Conservation (phyloP, 768 basidiomycete species). For the Arthromyces matolae region DNA sequence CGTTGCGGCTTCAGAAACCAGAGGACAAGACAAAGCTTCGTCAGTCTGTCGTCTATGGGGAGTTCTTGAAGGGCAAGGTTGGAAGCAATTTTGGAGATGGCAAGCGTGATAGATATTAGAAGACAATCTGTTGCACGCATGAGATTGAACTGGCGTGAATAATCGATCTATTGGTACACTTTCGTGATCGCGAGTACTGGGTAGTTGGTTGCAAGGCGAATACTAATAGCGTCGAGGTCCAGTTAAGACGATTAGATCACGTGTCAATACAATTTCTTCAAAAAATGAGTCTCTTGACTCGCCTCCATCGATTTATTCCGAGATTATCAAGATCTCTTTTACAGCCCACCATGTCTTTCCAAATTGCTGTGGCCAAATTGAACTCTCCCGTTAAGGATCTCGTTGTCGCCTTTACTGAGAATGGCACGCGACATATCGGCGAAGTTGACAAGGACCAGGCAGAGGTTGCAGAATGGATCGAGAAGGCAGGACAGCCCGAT, state of each 20-base stretch:
- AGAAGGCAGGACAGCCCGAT: constrained; percentile 51
- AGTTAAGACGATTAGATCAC: constrained; percentile 10
- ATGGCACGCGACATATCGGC: constrained; percentile 44
- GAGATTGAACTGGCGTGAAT: not conserved
- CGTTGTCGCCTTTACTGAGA: constrained; percentile 43
- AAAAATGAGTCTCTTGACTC: constrained; percentile 31
- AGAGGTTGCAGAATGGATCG: constrained; percentile 69
- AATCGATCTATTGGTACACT: too few species aligned
- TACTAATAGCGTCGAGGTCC: too few species aligned
- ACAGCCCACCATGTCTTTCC: constrained; percentile 47
- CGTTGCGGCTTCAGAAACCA: constrained; percentile 39
- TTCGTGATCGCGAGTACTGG: too few species aligned
- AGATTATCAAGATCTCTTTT: constrained; percentile 30
- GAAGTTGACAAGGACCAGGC: constrained; percentile 56
- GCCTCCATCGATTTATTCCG: constrained; percentile 35
- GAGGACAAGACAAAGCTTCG: constrained; percentile 18
- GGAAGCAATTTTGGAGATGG: constrained; percentile 61
- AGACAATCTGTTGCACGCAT: not conserved
- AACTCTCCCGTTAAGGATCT: constrained; percentile 51
- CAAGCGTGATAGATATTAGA: constrained; percentile 27
- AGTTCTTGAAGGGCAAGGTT: constrained; percentile 74
- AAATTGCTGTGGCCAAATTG: constrained; percentile 45
- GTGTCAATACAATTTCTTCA: constrained; percentile 9
- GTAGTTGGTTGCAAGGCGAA: too few species aligned
- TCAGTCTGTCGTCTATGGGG: constrained; percentile 66